phyloP scores from a whole-genome alignment of 768 basidiomycete genomes.

The Rhodotorula taiwanensis region DNA sequence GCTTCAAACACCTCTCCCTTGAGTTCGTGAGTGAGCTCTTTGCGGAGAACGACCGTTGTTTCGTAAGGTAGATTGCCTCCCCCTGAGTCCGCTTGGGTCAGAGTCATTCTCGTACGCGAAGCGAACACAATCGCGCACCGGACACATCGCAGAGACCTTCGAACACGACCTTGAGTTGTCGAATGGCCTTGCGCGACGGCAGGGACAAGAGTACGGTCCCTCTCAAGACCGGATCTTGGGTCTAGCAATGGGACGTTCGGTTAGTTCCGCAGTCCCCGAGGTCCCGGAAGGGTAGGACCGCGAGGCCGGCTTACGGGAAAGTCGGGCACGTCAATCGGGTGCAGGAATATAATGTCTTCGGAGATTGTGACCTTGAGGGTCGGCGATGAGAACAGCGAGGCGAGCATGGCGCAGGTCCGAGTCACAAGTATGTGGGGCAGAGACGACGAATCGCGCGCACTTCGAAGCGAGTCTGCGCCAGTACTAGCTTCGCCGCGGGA shows the following conservation, averaged over 20 bases:
- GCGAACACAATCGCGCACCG: neutral
- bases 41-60: slow-evolving; percentile 1
- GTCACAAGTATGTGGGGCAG: no score
- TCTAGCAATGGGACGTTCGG: neutral
- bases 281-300: no score
- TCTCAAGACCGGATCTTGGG: slow-evolving; percentile 22
- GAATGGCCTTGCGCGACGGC: slow-evolving; percentile 8
- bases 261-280: no score
- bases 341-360: slow-evolving; percentile 16
- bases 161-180: slow-evolving; percentile 17
- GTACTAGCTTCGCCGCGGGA: no score
- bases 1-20: slow-evolving; percentile 14
- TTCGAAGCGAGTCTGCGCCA: no score
- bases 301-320: slow-evolving; percentile 15
- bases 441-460: no score
- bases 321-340: slow-evolving; percentile 5
- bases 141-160: slow-evolving; percentile 23
- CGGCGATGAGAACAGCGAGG: slow-evolving; percentile 15
- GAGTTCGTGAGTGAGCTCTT: slow-evolving; percentile 16
- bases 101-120: no score
- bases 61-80: slow-evolving; percentile 6
- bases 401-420: no score
- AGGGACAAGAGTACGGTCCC: slow-evolving; percentile 25
- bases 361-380: slow-evolving; percentile 18
- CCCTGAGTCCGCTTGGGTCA: no score